Conservation (phyloP, 1,284 basidiomycete species). For the Phlebopus sp. region DNA sequence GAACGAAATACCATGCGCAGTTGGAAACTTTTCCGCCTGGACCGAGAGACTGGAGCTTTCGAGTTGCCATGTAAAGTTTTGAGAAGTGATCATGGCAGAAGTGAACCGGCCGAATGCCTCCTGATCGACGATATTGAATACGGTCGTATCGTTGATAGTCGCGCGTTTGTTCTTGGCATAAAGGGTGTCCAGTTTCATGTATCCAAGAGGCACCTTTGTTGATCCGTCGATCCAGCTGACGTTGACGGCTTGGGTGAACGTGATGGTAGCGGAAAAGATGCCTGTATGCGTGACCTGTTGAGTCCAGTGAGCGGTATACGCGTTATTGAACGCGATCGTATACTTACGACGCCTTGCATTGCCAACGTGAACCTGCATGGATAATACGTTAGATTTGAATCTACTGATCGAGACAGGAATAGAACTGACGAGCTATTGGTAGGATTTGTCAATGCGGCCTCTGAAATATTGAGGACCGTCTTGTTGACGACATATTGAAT, state of each 20-base stretch:
- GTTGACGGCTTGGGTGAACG: conserved; percentile 50
- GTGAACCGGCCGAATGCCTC: conserved; percentile 58
- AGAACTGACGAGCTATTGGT: conserved; percentile 55
- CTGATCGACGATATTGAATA: conserved; percentile 54
- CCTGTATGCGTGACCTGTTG: conserved; percentile 59
- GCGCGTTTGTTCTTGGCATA: conserved; percentile 52
- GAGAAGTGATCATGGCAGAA: conserved; percentile 59
- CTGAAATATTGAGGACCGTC: conserved; percentile 48
- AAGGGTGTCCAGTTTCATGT: conserved; percentile 45
- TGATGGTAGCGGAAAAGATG: conserved; percentile 55
- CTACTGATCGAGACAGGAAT: conserved; percentile 3
- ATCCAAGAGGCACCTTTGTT: conserved; percentile 46
- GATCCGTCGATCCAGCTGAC: conserved; percentile 55
- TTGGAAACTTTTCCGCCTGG: conserved; percentile 67
- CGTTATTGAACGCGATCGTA: background rate
- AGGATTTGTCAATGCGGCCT: conserved; percentile 47
- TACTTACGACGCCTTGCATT: conserved; percentile 45
- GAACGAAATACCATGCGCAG: conserved; percentile 59
- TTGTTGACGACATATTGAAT: conserved; percentile 59
- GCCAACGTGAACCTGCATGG: conserved; percentile 48
- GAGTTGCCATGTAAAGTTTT: conserved; percentile 72
- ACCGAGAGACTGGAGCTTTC: conserved; percentile 56
- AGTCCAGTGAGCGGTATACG: background rate
- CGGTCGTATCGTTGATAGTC: conserved; percentile 53
- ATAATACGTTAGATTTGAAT: conserved; percentile 1